Evolutionary conservation across 2,329 filamentous ascomycete genomes (phyloP), one percentile per base, ranked within the genome.

Genomic region (Aspergillus sp.): DNA sequence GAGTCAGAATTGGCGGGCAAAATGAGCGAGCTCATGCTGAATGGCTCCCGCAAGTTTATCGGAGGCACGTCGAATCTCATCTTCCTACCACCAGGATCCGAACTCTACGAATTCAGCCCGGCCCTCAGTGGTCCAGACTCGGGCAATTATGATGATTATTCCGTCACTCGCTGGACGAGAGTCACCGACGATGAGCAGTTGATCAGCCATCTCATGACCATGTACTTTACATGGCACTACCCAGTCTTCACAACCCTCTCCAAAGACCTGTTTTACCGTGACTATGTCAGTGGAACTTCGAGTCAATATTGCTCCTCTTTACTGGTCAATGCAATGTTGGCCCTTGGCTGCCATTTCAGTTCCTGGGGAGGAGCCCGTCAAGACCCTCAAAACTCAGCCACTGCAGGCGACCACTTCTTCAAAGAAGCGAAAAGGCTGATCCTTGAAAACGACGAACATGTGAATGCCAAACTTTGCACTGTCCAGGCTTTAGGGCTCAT

Each of bases 161-260:
- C 89, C 4, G 76, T 93, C 42, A 83, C 81, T 13, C 90, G 85
- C 42, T 98, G 93, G 93, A 95, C 91, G 0, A 80, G 76, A 11
- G 89, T 95, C 37, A 95, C 89, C 1, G 75, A 82, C 40, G 89
- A 96, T 62, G 76, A 82, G 26, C 79, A 86, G 42, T 75, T 95
- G 37, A 82, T 96, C 54, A 79, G 83, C 11, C 91, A 96, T 65
- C 79, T 98, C 12, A 81, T 98, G 61, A 91, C 90, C 59, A 90
- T 97, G 88, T 98, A 98, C 69, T 97, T 97, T 69, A 89, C 84
- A 56, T 97, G 91, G 86, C 93, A 97, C 67, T 97, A 97, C 66
- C 85, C 90, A 12, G 97, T 93, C 68, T 98, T 97, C 65, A 91
- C 90, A 4, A 93, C 88, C 0, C 73, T 97, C 6, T 91, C 90